Evolutionary conservation across 1,284 basidiomycete genomes (phyloP).

Genomic region (Cryptococcus floricola): DNA sequence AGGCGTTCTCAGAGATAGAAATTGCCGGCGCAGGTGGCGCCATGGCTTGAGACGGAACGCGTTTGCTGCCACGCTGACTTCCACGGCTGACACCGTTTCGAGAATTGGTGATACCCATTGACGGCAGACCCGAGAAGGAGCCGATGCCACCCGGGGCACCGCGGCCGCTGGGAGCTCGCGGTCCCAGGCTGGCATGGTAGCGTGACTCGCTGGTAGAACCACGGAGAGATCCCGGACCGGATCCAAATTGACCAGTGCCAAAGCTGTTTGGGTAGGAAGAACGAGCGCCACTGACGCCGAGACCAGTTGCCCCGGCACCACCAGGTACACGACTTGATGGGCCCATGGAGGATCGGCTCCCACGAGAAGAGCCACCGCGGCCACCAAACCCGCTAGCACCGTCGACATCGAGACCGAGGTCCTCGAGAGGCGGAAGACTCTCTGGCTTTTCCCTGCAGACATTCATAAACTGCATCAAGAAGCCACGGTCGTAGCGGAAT

Average conservation of each 20-base stretch:
- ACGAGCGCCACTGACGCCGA: slow-evolving; percentile 40
- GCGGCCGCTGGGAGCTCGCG: slow-evolving; percentile 66
- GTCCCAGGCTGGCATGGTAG: slow-evolving; percentile 58
- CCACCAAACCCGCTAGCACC: slow-evolving; percentile 58
- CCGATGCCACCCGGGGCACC: slow-evolving; percentile 49
- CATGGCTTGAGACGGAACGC: slow-evolving; percentile 28
- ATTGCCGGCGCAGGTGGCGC: slow-evolving; percentile 60
- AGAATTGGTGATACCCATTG: slow-evolving; percentile 26
- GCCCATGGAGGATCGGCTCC: slow-evolving; percentile 51
- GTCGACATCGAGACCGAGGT: slow-evolving; percentile 80
- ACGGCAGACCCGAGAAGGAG: slow-evolving; percentile 22
- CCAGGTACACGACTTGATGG: slow-evolving; percentile 51
- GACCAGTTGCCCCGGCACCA: slow-evolving; percentile 35
- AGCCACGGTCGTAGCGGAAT: slow-evolving; percentile 96
- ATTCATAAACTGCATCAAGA: slow-evolving; percentile 94
- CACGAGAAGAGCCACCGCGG: slow-evolving; percentile 29
- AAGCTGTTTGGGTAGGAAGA: slow-evolving; percentile 54
- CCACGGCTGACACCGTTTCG: slow-evolving; percentile 33
- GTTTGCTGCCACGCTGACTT: slow-evolving; percentile 42
- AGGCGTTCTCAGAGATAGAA: slow-evolving; percentile 74
- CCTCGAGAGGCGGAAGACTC: slow-evolving; percentile 80
- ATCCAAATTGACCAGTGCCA: slow-evolving; percentile 71
- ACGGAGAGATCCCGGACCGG: slow-evolving; percentile 45
- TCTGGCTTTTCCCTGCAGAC: slow-evolving; percentile 94
- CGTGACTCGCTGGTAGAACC: slow-evolving; percentile 67